Evolutionary conservation across 495 filamentous ascomycete genomes (phyloP).

Genomic region (Xylaria longipes): DNA sequence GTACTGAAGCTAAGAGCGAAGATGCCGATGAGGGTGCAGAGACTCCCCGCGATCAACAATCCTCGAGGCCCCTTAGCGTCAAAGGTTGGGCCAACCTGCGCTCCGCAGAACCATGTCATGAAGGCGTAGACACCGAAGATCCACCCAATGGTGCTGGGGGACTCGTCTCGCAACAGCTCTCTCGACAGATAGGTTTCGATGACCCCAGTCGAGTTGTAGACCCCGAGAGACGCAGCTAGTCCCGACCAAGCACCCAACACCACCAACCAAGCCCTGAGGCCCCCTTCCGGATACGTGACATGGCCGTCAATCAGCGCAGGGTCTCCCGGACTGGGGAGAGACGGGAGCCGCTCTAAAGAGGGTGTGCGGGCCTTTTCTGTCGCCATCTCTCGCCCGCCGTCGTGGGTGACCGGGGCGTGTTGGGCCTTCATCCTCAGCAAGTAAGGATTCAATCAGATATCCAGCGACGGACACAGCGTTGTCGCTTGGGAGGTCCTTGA

Average conservation of each 20-base stretch:
- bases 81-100: slow-evolving; percentile 71
- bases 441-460: background rate
- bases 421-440: slow-evolving; percentile 1
- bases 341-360: background rate
- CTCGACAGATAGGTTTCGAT: slow-evolving; percentile 68
- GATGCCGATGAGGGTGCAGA: slow-evolving; percentile 59
- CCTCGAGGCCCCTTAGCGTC: slow-evolving; percentile 64
- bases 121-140: slow-evolving; percentile 68
- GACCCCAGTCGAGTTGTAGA: slow-evolving; percentile 67
- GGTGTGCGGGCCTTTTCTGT: background rate
- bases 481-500: background rate
- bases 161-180: slow-evolving; percentile 63
- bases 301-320: slow-evolving; percentile 20
- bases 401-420: background rate
- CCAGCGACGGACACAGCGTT: background rate
- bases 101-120: slow-evolving; percentile 66
- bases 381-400: background rate
- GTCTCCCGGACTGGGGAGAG: background rate
- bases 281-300: slow-evolving; percentile 64
- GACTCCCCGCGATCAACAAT: slow-evolving; percentile 58
- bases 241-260: slow-evolving; percentile 65
- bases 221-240: slow-evolving; percentile 67
- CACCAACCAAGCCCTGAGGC: slow-evolving; percentile 64
- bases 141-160: slow-evolving; percentile 66
- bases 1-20: slow-evolving; percentile 58